Evolutionary conservation across 2,329 filamentous ascomycete genomes (phyloP).

Genomic region (Mycosphaerella sp.): DNA sequence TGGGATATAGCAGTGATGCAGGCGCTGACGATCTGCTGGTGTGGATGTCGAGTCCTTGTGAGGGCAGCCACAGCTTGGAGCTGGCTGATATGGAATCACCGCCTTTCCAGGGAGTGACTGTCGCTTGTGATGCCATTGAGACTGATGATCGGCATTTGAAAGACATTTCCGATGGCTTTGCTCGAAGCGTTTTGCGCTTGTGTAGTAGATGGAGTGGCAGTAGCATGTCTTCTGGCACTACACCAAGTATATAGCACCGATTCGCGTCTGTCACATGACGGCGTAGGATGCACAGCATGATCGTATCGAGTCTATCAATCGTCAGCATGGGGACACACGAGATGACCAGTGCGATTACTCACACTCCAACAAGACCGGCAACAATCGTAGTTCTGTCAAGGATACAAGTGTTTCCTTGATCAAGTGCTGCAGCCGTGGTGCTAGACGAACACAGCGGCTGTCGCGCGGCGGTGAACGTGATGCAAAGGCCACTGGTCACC

Average conservation of each 20-base stretch:
- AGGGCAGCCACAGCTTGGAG: slow-evolving; percentile 10
- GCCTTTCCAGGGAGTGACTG: slow-evolving; percentile 1
- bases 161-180: slow-evolving; percentile 28
- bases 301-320: slow-evolving; percentile 19
- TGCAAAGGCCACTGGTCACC: slow-evolving; percentile 21
- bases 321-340: slow-evolving; percentile 1
- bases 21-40: slow-evolving; percentile 18
- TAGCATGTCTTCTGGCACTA: slow-evolving; percentile 17
- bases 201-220: slow-evolving; percentile 23
- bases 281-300: slow-evolving; percentile 24
- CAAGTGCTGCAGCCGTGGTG: background rate
- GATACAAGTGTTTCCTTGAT: slow-evolving; percentile 24
- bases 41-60: slow-evolving; percentile 25
- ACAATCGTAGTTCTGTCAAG: slow-evolving; percentile 25
- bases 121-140: slow-evolving; percentile 21
- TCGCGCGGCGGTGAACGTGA: slow-evolving; percentile 25
- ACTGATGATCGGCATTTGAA: slow-evolving; percentile 31
- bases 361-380: slow-evolving; percentile 25
- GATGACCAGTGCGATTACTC: slow-evolving; percentile 9
- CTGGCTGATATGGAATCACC: slow-evolving; percentile 8
- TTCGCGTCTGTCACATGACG: slow-evolving; percentile 24
- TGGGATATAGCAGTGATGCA: slow-evolving; percentile 19
- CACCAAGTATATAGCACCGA: slow-evolving; percentile 26
- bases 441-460: slow-evolving; percentile 19
- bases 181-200: slow-evolving; percentile 11